Evolutionary conservation across 208 protist genomes (phyloP).

Genomic region (Leishmania martiniquensis): DNA sequence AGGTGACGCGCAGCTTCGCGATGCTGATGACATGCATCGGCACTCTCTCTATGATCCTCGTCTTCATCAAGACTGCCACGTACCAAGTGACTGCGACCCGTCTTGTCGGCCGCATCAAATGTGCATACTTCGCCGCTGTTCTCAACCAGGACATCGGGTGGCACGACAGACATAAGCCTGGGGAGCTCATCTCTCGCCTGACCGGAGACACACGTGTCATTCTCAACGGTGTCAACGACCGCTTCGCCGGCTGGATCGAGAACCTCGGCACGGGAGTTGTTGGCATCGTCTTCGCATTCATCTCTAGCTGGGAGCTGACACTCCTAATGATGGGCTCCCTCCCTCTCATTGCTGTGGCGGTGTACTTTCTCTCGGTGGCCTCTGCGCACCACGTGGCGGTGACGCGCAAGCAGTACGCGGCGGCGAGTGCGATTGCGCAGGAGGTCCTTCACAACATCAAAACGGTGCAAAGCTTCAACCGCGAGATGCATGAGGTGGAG

Average conservation of each 20-base stretch:
- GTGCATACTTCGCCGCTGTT: conserved; percentile 52
- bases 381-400: conserved; percentile 44
- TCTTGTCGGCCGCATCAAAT: conserved; percentile 53
- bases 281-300: conserved; percentile 81
- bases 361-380: conserved; percentile 43
- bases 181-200: conserved; percentile 73
- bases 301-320: conserved; percentile 75
- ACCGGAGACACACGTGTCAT: conserved; percentile 75
- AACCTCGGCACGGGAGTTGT: conserved; percentile 74
- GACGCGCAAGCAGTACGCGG: conserved; percentile 78
- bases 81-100: conserved; percentile 44
- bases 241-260: conserved; percentile 68
- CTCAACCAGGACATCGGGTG: conserved; percentile 86
- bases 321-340: conserved; percentile 73
- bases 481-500: conserved; percentile 57
- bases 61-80: conserved; percentile 55
- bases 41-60: conserved; percentile 45
- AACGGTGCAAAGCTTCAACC: conserved; percentile 81
- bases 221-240: conserved; percentile 90
- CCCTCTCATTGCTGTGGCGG: conserved; percentile 59
- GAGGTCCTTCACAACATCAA: conserved; percentile 86
- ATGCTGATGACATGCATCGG: conserved; percentile 50
- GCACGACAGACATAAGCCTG: conserved; percentile 77
- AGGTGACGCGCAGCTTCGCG: conserved; percentile 62
- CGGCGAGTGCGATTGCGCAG: conserved; percentile 83